phyloP scores from a whole-genome alignment of 805 yeast genomes.

The Candida suzukii region DNA sequence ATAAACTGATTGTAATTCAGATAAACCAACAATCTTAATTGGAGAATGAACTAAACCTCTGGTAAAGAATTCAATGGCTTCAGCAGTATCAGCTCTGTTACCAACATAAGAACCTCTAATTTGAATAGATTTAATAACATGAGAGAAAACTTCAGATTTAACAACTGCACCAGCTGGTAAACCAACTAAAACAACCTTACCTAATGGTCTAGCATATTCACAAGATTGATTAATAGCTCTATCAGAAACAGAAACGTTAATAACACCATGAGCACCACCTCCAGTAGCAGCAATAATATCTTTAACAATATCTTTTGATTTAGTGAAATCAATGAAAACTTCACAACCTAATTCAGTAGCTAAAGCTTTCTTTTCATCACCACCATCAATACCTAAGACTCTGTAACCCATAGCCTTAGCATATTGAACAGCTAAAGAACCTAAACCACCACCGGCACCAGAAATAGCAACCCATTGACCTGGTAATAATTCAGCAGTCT shows the following conservation, averaged over 20 bases:
- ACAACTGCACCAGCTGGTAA: slow-evolving; percentile 76
- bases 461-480: slow-evolving; percentile 74
- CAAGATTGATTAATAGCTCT: slow-evolving; percentile 45
- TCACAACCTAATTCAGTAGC: slow-evolving; percentile 57
- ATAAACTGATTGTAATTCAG: slow-evolving; percentile 62
- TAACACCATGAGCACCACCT: slow-evolving; percentile 61
- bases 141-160: slow-evolving; percentile 60
- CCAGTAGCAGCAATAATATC: slow-evolving; percentile 34
- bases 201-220: slow-evolving; percentile 52
- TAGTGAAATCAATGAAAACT: slow-evolving; percentile 47
- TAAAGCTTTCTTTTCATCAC: slow-evolving; percentile 54
- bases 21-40: slow-evolving; percentile 68
- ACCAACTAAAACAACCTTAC: slow-evolving; percentile 60
- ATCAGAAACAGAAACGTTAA: slow-evolving; percentile 56
- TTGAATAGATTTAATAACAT: slow-evolving; percentile 65
- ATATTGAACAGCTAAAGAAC: slow-evolving; percentile 68
- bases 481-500: slow-evolving; percentile 65
- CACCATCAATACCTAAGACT: slow-evolving; percentile 70
- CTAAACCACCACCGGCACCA: slow-evolving; percentile 82
- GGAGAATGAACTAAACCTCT: slow-evolving; percentile 61
- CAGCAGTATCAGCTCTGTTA: slow-evolving; percentile 80
- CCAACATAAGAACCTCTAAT: slow-evolving; percentile 85
- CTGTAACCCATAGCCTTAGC: slow-evolving; percentile 70
- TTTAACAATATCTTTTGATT: slow-evolving; percentile 33
- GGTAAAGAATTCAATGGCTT: slow-evolving; percentile 63